These are phyloP conservation scores for Alternaria sp. DNA, from an alignment of 2,329 filamentous ascomycete species.

Conservation along the genomic window DNA sequence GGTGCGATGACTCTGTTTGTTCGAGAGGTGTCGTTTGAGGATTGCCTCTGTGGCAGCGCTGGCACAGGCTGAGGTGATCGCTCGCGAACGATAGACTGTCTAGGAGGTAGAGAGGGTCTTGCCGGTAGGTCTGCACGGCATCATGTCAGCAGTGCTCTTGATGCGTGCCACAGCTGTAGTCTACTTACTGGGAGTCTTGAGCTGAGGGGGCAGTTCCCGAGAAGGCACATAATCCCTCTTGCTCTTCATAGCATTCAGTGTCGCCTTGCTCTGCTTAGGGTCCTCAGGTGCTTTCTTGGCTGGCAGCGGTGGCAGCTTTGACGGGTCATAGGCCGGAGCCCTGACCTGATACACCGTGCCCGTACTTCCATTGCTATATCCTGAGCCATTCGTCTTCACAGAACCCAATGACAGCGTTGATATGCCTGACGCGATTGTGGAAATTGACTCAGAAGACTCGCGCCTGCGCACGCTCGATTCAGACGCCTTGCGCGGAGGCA, in stretches of 20 bases:
- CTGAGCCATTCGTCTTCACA: slow-evolving; percentile 49
- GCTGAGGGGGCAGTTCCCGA: slow-evolving; percentile 34
- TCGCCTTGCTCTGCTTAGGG: slow-evolving; percentile 46
- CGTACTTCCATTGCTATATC: slow-evolving; percentile 38
- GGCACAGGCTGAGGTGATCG: slow-evolving; percentile 20
- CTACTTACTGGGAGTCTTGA: slow-evolving; percentile 33
- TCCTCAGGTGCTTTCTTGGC: slow-evolving; percentile 55
- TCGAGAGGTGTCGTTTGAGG: slow-evolving; percentile 11
- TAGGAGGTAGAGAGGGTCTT: slow-evolving; percentile 28
- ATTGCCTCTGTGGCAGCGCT: slow-evolving; percentile 21
- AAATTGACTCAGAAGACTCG: slow-evolving; percentile 56
- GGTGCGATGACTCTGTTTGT: slow-evolving; percentile 29
- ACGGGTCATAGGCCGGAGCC: slow-evolving; percentile 64
- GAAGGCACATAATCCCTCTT: slow-evolving; percentile 33
- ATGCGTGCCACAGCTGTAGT: background rate
- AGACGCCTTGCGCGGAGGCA: slow-evolving; percentile 54
- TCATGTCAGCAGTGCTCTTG: background rate
- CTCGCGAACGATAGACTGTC: slow-evolving; percentile 18
- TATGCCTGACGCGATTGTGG: slow-evolving; percentile 56
- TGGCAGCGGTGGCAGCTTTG: slow-evolving; percentile 61
- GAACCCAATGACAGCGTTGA: slow-evolving; percentile 60
- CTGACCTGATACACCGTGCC: slow-evolving; percentile 50
- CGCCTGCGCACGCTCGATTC: slow-evolving; percentile 44
- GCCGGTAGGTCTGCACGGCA: slow-evolving; percentile 19
- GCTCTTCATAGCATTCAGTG: slow-evolving; percentile 48